Evolutionary conservation across 1,284 basidiomycete genomes (phyloP).

Genomic region (Microstroma glucosiphilum): DNA sequence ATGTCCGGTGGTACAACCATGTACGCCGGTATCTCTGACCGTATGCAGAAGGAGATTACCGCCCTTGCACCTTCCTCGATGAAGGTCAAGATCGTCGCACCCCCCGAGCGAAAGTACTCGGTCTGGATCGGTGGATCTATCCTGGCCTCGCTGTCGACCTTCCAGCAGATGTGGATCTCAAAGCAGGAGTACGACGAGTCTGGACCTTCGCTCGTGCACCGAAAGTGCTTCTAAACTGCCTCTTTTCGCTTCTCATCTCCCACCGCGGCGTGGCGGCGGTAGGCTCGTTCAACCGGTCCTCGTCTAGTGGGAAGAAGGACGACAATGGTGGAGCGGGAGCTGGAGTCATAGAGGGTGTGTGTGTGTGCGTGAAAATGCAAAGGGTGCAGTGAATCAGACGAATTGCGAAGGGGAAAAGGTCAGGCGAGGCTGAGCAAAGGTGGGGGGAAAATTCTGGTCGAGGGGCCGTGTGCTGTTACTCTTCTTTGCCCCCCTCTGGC

Average conservation of each 20-base stretch:
- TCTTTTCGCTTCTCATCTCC: too few relatives aligned
- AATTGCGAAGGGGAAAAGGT: not conserved
- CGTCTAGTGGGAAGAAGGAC: not conserved
- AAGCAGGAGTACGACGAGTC: constrained; percentile 61
- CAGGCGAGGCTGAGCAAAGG: not conserved
- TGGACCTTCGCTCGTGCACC: constrained; percentile 18
- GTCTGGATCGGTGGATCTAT: constrained; percentile 99
- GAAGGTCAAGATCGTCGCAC: constrained; percentile 65
- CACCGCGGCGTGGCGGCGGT: not conserved
- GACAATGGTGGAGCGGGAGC: not conserved
- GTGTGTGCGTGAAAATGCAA: too few relatives aligned
- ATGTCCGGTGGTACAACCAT: constrained; percentile 94
- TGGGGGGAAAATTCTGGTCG: not conserved
- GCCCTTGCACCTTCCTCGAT: constrained; percentile 70
- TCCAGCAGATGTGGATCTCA: constrained; percentile 86
- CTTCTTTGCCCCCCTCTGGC: not conserved
- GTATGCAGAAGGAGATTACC: constrained; percentile 96
- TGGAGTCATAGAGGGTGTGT: not conserved
- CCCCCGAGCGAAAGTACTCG: constrained; percentile 55
- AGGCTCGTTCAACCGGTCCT: not conserved
- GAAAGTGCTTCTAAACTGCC: constrained; percentile 47
- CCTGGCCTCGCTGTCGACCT: constrained; percentile 86
- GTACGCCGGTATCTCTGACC: constrained; percentile 93
- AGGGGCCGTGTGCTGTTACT: not conserved
- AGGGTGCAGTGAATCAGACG: not conserved